Conservation (phyloP, 2,329 filamentous ascomycete species). For the Hymenoscyphus linearis region DNA sequence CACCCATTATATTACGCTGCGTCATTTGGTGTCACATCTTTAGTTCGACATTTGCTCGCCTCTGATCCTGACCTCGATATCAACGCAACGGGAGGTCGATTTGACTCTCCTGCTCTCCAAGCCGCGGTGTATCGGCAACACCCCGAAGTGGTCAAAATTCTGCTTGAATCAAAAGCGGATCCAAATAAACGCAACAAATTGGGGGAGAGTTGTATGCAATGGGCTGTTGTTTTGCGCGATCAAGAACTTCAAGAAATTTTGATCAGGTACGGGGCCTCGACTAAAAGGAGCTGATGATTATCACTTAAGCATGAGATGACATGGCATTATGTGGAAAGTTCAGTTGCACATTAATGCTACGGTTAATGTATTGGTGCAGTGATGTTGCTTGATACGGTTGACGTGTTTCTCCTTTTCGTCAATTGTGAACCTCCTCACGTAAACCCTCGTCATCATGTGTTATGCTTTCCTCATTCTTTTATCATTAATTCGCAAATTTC, state of each 20-base stretch:
- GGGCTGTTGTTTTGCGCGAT: background rate
- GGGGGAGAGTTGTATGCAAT: background rate
- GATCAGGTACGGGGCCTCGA: background rate
- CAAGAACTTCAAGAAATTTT: background rate
- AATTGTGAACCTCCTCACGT: too few species aligned
- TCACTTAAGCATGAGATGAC: background rate
- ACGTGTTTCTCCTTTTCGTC: too few species aligned
- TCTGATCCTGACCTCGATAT: background rate
- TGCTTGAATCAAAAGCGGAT: background rate
- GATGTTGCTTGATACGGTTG: too few species aligned
- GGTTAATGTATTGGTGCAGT: too few species aligned
- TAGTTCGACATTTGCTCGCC: background rate
- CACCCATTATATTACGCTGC: slow-evolving; percentile 4
- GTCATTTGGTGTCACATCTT: background rate
- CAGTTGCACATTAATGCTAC: too few species aligned
- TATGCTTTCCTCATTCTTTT: too few species aligned
- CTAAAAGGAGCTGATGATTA: background rate
- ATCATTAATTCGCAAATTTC: too few species aligned
- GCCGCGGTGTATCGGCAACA: slow-evolving; percentile 1
- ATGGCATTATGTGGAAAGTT: too few species aligned
- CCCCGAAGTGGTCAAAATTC: background rate
- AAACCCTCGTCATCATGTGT: too few species aligned
- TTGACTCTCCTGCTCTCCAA: background rate
- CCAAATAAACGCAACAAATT: background rate
- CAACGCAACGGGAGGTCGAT: background rate